phyloP scores from a whole-genome alignment of 768 basidiomycete genomes.

The Pholiota microspora region DNA sequence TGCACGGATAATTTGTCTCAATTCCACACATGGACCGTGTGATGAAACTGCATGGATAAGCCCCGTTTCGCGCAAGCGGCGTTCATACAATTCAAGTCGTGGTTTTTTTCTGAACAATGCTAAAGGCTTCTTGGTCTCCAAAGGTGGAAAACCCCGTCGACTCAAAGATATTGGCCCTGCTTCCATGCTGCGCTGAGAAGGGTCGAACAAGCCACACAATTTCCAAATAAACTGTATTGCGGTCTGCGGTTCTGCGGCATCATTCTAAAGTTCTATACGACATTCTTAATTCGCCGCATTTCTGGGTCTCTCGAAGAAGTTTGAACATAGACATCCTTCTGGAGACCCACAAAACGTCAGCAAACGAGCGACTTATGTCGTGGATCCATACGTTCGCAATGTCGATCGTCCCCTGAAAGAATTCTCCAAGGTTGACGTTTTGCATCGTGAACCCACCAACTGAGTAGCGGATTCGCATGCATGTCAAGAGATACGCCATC shows the following conservation, averaged over 20 bases:
- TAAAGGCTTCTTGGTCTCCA: slow-evolving; percentile 9
- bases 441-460: slow-evolving; percentile 9
- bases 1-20: slow-evolving; percentile 2
- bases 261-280: slow-evolving; percentile 1
- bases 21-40: slow-evolving; percentile 17
- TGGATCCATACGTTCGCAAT: slow-evolving; percentile 13
- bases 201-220: slow-evolving; percentile 6
- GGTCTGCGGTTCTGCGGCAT: not conserved
- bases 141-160: slow-evolving; percentile 21
- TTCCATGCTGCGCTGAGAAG: slow-evolving; percentile 13
- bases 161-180: slow-evolving; percentile 13
- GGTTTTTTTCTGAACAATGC: slow-evolving; percentile 15
- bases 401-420: slow-evolving; percentile 11
- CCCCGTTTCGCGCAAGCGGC: slow-evolving; percentile 10
- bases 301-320: slow-evolving; percentile 8
- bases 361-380: not conserved
- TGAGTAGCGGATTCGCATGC: slow-evolving; percentile 16
- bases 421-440: slow-evolving; percentile 12
- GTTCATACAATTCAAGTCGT: slow-evolving; percentile 10
- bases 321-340: not conserved
- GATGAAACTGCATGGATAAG: slow-evolving; percentile 19
- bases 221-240: slow-evolving; percentile 4
- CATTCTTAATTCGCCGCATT: slow-evolving; percentile 11
- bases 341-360: not conserved
- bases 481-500: slow-evolving; percentile 15